Percentiles rank a stretch among this genome's conserved stretches.
Conservation (phyloP, 2,329 filamentous ascomycete genomes). For the Colletotrichum brevisporum region DNA sequence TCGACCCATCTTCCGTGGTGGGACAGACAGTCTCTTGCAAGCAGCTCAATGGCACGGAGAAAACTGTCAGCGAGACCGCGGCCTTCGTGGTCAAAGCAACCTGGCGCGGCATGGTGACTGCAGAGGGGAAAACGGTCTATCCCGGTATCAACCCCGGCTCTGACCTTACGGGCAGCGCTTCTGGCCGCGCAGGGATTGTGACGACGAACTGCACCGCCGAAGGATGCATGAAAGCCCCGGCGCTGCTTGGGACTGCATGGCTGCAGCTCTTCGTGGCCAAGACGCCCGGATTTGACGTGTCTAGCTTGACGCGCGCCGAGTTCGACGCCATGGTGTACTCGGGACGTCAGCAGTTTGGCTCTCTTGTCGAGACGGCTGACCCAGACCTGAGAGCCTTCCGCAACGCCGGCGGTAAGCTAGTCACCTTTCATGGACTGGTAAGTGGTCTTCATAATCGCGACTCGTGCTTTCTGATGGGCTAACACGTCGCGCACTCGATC, state of each 20-base stretch:
- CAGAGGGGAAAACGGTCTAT: conserved; percentile 7
- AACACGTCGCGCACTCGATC: neutral
- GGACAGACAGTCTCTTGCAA: conserved; percentile 33
- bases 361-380: conserved; percentile 13
- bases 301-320: neutral
- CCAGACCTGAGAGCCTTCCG: conserved; percentile 52
- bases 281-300: neutral
- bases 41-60: neutral
- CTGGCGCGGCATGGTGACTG: neutral
- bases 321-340: conserved; percentile 20
- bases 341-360: conserved; percentile 6
- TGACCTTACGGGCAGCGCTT: neutral
- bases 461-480: too few species aligned
- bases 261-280: conserved; percentile 25
- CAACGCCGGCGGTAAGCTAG: conserved; percentile 57
- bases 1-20: conserved; percentile 41
- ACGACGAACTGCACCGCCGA: neutral
- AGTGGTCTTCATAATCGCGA: neutral
- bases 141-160: conserved; percentile 1
- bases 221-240: conserved; percentile 5
- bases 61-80: conserved; percentile 1
- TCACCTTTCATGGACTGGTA: conserved; percentile 51
- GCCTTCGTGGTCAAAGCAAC: neutral
- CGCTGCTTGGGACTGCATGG: neutral
- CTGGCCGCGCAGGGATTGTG: neutral